phyloP scores from a whole-genome alignment of 2,329 filamentous ascomycete genomes.

The Sarocladium oryzae region DNA sequence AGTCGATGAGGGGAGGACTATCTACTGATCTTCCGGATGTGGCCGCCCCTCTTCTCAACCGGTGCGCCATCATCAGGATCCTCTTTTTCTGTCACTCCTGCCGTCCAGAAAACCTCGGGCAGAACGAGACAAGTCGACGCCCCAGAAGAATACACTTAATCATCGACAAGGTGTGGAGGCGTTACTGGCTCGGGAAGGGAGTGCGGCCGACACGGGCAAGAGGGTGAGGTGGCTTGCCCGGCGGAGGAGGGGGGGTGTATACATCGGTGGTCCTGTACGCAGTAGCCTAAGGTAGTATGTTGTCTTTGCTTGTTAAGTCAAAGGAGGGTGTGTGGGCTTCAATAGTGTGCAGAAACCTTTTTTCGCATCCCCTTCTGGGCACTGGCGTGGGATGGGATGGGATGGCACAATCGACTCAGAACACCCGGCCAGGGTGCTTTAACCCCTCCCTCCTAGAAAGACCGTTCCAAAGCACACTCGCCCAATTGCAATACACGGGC shows the following conservation, averaged over 20 bases:
- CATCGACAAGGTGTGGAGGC: conserved; percentile 7
- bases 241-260: neutral
- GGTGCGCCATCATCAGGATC: neutral
- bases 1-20: conserved; percentile 20
- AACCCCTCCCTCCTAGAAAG: neutral
- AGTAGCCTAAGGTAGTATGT: no score
- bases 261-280: neutral
- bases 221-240: neutral
- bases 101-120: neutral
- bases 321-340: no score
- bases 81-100: conserved; percentile 9
- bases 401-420: neutral
- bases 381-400: neutral
- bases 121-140: conserved; percentile 4
- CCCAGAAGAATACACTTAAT: neutral
- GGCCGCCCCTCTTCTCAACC: conserved; percentile 18
- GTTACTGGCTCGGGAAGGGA: conserved; percentile 1
- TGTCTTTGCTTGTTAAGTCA: no score
- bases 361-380: no score
- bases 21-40: conserved; percentile 14
- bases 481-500: conserved; percentile 9
- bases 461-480: neutral
- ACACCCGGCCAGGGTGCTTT: no score
- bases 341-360: neutral
- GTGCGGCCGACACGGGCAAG: conserved; percentile 6